Percentiles rank a stretch among this genome's conserved stretches.
phyloP scores from a whole-genome alignment of 352 stramenopile genomes.

The Pythium rhizo-oryzae region DNA sequence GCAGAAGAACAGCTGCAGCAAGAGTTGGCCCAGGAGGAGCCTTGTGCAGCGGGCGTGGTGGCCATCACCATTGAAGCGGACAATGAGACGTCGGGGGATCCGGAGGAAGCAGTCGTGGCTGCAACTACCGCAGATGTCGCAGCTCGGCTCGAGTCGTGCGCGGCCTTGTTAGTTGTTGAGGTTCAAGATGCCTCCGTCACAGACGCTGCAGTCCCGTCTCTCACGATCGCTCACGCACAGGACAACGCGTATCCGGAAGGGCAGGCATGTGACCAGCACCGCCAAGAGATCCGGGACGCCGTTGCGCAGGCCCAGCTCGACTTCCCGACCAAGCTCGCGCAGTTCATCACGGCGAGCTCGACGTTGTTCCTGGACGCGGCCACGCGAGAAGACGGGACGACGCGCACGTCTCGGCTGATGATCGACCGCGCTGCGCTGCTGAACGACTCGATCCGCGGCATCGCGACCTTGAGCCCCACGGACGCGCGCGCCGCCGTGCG shows the following conservation, averaged over 20 bases:
- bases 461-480: constrained; percentile 1
- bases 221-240: not conserved
- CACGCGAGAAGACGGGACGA: constrained; percentile 1
- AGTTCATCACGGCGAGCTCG: constrained; percentile 16
- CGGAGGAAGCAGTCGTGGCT: not conserved
- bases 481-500: constrained; percentile 21
- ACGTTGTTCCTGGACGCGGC: constrained; percentile 10
- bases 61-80: not conserved
- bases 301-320: constrained; percentile 11
- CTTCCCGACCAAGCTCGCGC: constrained; percentile 23
- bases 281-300: constrained; percentile 8
- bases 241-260: not conserved
- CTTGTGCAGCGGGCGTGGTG: not conserved
- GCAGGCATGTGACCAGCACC: not conserved
- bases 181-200: not conserved
- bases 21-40: not conserved
- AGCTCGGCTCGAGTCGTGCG: not conserved
- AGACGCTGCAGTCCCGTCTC: not conserved
- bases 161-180: not conserved
- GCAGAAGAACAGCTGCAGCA: not conserved
- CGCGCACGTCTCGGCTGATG: not conserved
- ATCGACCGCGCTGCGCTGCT: not conserved
- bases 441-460: not conserved
- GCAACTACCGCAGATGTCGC: not conserved
- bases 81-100: not conserved